Evolutionary conservation across 2,329 filamentous ascomycete species (phyloP).

Genomic region (Botrytis deweyae): DNA sequence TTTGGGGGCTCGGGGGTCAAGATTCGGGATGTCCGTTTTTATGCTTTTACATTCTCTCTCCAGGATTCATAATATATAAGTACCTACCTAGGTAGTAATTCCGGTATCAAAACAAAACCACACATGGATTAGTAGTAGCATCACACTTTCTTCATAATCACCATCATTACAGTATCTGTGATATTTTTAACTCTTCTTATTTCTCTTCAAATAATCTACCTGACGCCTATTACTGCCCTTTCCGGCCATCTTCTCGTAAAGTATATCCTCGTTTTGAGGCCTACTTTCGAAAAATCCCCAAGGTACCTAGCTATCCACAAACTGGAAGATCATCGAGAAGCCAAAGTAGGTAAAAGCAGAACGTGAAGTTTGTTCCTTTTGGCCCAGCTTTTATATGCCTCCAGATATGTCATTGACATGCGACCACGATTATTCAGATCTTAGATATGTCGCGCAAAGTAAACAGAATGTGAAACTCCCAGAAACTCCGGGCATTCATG

Average conservation of each 20-base stretch:
- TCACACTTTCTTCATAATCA: background rate
- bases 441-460: constrained; percentile 3
- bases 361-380: constrained; percentile 5
- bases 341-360: constrained; percentile 18
- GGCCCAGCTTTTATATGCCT: constrained; percentile 4
- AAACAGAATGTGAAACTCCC: constrained; percentile 22
- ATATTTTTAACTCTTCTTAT: background rate
- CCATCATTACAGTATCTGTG: too few relatives aligned
- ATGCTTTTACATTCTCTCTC: background rate
- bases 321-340: constrained; percentile 13
- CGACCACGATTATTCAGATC: constrained; percentile 8
- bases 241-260: constrained; percentile 10
- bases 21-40: background rate
- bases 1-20: background rate
- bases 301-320: constrained; percentile 10
- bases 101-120: background rate
- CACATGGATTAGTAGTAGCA: background rate
- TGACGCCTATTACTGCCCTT: constrained; percentile 18
- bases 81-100: background rate
- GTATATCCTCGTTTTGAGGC: constrained; percentile 19
- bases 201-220: constrained; percentile 22
- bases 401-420: constrained; percentile 16
- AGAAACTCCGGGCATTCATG: constrained; percentile 34
- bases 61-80: background rate
- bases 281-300: constrained; percentile 1